A percentile compares a stretch with the other conserved stretches of the same genome.
Evolutionary conservation across 805 yeast species (phyloP).

Genomic region (Brettanomyces naardenensis): DNA sequence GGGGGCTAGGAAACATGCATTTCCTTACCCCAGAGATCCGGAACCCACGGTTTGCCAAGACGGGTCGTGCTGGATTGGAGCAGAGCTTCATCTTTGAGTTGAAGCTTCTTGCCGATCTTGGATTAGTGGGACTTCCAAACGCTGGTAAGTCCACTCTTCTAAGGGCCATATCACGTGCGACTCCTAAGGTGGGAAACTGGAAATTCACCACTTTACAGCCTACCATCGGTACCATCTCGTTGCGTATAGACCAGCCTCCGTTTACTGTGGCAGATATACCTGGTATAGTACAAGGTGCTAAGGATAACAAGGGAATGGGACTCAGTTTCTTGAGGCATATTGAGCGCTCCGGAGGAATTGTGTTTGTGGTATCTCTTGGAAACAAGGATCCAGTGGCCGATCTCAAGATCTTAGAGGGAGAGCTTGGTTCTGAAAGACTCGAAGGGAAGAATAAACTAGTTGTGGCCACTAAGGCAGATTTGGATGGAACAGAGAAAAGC

Average conservation of each 20-base stretch:
- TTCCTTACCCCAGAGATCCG: slow-evolving; percentile 76
- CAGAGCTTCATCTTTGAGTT: slow-evolving; percentile 71
- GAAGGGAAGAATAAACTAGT: slow-evolving; percentile 57
- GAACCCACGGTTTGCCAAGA: slow-evolving; percentile 83
- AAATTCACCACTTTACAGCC: slow-evolving; percentile 93
- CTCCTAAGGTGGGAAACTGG: slow-evolving; percentile 94
- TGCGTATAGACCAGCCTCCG: slow-evolving; percentile 54
- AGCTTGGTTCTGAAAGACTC: slow-evolving; percentile 62
- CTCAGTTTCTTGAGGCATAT: slow-evolving; percentile 86
- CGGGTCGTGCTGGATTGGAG: slow-evolving; percentile 65
- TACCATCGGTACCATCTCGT: slow-evolving; percentile 76
- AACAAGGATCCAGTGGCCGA: slow-evolving; percentile 59
- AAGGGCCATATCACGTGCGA: slow-evolving; percentile 80
- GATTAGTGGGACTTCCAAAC: slow-evolving; percentile 91
- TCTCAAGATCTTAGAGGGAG: slow-evolving; percentile 52
- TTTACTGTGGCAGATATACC: slow-evolving; percentile 98
- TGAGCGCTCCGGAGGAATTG: slow-evolving; percentile 85
- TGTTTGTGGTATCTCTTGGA: slow-evolving; percentile 78
- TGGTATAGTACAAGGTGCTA: slow-evolving; percentile 87
- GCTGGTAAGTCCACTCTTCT: slow-evolving; percentile 92
- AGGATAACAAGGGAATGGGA: slow-evolving; percentile 84
- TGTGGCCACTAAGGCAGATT: slow-evolving; percentile 92
- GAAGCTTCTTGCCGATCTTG: slow-evolving; percentile 85
- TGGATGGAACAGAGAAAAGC: slow-evolving; percentile 43
- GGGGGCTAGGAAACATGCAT: slow-evolving; percentile 96